Evolutionary conservation across 371 early-diverging fungal genomes (phyloP), one percentile per base, ranked within the genome.

Genomic region (Nematocida ironsii): DNA sequence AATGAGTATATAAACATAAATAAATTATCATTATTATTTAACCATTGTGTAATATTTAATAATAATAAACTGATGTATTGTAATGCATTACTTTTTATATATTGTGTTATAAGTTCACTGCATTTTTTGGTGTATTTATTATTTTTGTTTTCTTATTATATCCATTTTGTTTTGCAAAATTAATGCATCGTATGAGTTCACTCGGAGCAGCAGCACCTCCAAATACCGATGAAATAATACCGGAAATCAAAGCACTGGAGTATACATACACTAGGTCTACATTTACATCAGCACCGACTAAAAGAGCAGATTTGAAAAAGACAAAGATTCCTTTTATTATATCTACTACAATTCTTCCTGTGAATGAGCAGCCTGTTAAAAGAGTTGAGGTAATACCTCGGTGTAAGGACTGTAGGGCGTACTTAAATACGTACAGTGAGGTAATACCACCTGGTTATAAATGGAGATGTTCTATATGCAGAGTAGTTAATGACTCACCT

Each of bases 391-490:
- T 11, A 55, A 78, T 69, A 58, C 82, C 84, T 39, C 62, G 87
- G 18, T 88, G 88, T 66, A 54, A 40, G 16, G 52, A 80, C 13
- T 88, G 88, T 67, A 85, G 85, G 61, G 83, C 80, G 6, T 88
- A 88, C 66, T 39, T 88, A 20, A 87, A 86, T 78, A 86, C 86
- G 13, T 86, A 78, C 73, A 82, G 83, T 40, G 86, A 88, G 80
- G 82, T 88, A 5, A 82, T 88, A 40, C 81, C 84, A 6, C 88
- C 88, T 25, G 88, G 88, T 20, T 70, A 82, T 47, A 83, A 85
- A 71, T 88, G 88, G 88, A 83, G 83, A 54, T 88, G 88, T 72
- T 83, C 85, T 72, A 44, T 88, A 23, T 88, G 88, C 74, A 23
- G 66, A 23, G 55, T 20, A 23, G 72, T 83, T 7, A 88, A 88